Evolutionary conservation across 352 stramenopile genomes (phyloP).

Genomic region (Globisporangium heterothallicum): DNA sequence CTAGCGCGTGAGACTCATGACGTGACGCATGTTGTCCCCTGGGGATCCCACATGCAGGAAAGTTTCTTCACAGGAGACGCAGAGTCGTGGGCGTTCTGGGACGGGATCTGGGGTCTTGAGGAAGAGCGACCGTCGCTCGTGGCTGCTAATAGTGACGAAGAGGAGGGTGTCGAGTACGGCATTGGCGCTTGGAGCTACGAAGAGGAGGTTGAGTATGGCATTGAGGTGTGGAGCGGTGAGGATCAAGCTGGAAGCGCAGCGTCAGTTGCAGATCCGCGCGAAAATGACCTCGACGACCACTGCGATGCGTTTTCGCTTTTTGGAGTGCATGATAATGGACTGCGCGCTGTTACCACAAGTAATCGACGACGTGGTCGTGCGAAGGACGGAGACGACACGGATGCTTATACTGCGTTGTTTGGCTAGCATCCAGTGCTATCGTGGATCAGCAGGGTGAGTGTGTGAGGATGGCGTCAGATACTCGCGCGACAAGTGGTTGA

Average conservation of each 20-base stretch:
- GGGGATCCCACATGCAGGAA: background rate
- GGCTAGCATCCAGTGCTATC: background rate
- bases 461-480: too few species aligned
- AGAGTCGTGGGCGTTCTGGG: slow-evolving; percentile 14
- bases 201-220: slow-evolving; percentile 4
- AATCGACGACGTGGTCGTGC: background rate
- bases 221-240: slow-evolving; percentile 4
- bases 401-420: slow-evolving; percentile 3
- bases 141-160: background rate
- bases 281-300: background rate
- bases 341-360: background rate
- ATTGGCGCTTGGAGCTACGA: background rate
- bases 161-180: slow-evolving; percentile 2
- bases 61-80: slow-evolving; percentile 8
- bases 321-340: background rate
- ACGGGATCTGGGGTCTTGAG: slow-evolving; percentile 9
- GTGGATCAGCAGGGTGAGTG: too few species aligned
- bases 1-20: background rate
- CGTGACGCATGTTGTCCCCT: background rate
- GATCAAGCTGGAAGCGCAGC: background rate
- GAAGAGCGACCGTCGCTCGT: slow-evolving; percentile 1
- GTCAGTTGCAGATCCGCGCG: background rate
- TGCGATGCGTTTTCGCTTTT: slow-evolving; percentile 12
- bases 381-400: background rate
- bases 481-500: too few species aligned